Evolutionary conservation across 2,329 filamentous ascomycete genomes (phyloP), one percentile per base, ranked within the genome.

Genomic region (Aureobasidium leucospermi): DNA sequence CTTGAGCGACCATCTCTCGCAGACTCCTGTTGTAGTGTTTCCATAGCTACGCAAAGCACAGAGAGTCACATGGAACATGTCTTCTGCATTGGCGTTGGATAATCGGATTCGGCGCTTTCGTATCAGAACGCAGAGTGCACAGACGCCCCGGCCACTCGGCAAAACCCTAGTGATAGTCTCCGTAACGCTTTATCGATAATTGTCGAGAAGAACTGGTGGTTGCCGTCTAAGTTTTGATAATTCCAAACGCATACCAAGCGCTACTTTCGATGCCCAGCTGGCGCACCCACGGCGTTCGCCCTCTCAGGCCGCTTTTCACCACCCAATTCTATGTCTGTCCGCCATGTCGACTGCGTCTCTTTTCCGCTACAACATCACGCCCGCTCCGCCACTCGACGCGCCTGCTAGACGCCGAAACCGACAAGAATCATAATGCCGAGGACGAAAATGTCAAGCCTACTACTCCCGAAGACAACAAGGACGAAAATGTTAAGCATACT

Each of bases 251-350:
- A 55, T 45, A 45, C 16, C 31, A 45, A 36, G 42, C 9, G 9
- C 16, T 38, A 28, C n/a, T n/a, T 31, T 46, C 52, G 41, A 56
- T 56, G 52, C 52, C 52, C 52, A 46, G 31, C 41, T 56, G 52
- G 39, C 19, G n/a, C 31, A 9, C 31, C 32, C 29, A n/a, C 16
- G 41, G 41, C 32, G 6, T 46, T 15, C 52, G 52, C 29, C 52
- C 52, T 32, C 42, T 56, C 31, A 16, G 52, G 39, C 31, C 41
- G 11, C 31, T 46, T 11, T 4, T 38, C 7, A 19, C 51, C 10
- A 10, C 8, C 9, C 32, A n/a, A n/a, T 3, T 4, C 6, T 38
- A 38, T 29, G 32, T 46, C 11, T 56, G 41, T 38, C 31, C 11
- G 16, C 52, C 52, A 38, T 46, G 31, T 16, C 52, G 41, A 16